These are phyloP conservation scores for Aspergillus indologenus DNA, from an alignment of 495 filamentous ascomycete species.

Conservation along the genomic window DNA sequence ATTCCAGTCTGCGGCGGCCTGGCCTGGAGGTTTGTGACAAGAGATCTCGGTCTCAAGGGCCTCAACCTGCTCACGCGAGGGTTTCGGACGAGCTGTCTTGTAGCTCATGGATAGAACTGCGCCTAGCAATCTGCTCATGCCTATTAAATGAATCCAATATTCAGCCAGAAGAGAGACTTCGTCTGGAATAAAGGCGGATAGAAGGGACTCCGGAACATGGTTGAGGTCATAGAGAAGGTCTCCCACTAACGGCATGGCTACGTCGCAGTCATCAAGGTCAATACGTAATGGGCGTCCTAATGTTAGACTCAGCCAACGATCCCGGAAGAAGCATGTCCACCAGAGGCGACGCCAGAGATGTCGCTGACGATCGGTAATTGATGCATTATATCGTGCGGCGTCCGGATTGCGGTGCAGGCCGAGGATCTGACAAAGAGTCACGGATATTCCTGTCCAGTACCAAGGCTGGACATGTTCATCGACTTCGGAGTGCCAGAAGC, in stretches of 20 bases:
- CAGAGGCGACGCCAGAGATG: constrained; percentile 38
- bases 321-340: constrained; percentile 39
- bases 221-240: constrained; percentile 32
- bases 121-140: constrained; percentile 28
- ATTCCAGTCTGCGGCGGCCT: constrained; percentile 15
- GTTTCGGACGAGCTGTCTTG: constrained; percentile 13
- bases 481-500: constrained; percentile 39
- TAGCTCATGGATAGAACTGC: constrained; percentile 23
- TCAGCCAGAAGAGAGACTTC: constrained; percentile 24
- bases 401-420: constrained; percentile 33
- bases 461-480: constrained; percentile 36
- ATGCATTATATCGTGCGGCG: constrained; percentile 15
- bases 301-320: constrained; percentile 39
- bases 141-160: constrained; percentile 31
- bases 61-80: constrained; percentile 21
- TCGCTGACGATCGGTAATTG: constrained; percentile 26
- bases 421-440: constrained; percentile 32
- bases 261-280: constrained; percentile 35
- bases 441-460: constrained; percentile 39
- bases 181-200: constrained; percentile 16
- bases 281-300: constrained; percentile 36
- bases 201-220: constrained; percentile 5
- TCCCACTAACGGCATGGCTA: constrained; percentile 20
- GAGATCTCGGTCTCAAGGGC: constrained; percentile 24
- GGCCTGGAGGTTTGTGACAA: constrained; percentile 19